Percentiles rank a stretch among this genome's conserved stretches.
These are phyloP conservation scores for Xylaria sp. DNA, from an alignment of 2,329 filamentous ascomycete genomes.

Conservation along the genomic window DNA sequence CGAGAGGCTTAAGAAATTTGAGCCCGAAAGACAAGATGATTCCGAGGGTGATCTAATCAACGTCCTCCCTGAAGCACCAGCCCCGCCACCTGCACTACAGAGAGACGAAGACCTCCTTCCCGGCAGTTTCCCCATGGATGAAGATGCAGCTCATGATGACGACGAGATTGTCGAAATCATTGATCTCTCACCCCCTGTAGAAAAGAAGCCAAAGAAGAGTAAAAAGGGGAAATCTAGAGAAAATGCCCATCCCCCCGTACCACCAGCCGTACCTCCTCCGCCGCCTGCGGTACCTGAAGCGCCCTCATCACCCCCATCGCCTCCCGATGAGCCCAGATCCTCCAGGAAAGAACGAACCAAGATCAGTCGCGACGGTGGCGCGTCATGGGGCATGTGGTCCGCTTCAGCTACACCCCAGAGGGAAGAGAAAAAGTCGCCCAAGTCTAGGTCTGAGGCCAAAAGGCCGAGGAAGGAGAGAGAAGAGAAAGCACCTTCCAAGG, in stretches of 20 bases:
- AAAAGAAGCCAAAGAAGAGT: conserved; percentile 50
- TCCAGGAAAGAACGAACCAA: conserved; percentile 81
- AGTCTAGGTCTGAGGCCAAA: conserved; percentile 73
- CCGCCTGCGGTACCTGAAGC: conserved; percentile 57
- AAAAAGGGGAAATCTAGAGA: conserved; percentile 53
- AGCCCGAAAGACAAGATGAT: conserved; percentile 56
- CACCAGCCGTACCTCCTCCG: conserved; percentile 54
- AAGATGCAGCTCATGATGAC: conserved; percentile 34
- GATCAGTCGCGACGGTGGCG: conserved; percentile 74
- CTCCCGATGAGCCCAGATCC: conserved; percentile 61
- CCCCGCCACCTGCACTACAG: conserved; percentile 56
- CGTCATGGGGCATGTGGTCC: conserved; percentile 82
- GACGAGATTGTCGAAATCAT: conserved; percentile 61
- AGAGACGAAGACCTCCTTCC: conserved; percentile 52
- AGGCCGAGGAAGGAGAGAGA: conserved; percentile 70
- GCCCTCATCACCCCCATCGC: conserved; percentile 57
- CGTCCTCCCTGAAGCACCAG: conserved; percentile 52
- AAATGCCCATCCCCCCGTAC: conserved; percentile 43
- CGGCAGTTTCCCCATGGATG: conserved; percentile 47
- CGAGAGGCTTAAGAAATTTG: conserved; percentile 67
- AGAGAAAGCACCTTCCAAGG: conserved; percentile 70
- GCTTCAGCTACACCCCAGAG: conserved; percentile 65
- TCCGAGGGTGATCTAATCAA: conserved; percentile 50
- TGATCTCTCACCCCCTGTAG: conserved; percentile 58
- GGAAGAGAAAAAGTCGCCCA: conserved; percentile 69